Percentiles rank a stretch among this genome's conserved stretches.
phyloP scores from a whole-genome alignment of 352 stramenopile species.

The Globisporangium sylvaticum region DNA sequence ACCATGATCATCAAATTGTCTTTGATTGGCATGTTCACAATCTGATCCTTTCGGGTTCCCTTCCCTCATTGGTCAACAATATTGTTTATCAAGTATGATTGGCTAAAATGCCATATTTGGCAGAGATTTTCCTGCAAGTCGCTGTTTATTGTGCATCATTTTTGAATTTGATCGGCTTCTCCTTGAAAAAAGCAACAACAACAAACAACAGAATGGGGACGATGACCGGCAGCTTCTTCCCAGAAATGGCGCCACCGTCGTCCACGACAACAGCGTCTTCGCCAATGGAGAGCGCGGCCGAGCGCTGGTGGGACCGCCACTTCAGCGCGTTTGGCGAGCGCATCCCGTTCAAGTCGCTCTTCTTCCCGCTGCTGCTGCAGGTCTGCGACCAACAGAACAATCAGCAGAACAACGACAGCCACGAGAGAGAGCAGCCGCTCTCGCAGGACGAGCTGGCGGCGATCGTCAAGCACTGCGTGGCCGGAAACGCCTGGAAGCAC shows the following conservation, averaged over 20 bases:
- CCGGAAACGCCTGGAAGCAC: slow-evolving; percentile 32
- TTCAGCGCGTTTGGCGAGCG: slow-evolving; percentile 13
- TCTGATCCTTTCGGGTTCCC: background rate
- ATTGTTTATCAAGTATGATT: background rate
- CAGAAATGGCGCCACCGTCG: background rate
- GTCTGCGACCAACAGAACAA: slow-evolving; percentile 27
- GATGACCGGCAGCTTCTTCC: background rate
- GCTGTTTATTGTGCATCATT: no score
- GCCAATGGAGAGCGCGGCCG: slow-evolving; percentile 11
- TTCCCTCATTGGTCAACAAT: background rate
- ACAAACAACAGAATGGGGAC: background rate
- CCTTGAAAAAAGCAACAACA: slow-evolving; percentile 1
- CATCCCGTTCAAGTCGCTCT: slow-evolving; percentile 33
- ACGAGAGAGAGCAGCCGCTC: slow-evolving; percentile 18
- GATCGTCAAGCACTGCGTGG: slow-evolving; percentile 52
- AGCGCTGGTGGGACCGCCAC: slow-evolving; percentile 33
- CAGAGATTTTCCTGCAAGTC: background rate
- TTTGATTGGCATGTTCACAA: background rate
- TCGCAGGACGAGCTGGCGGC: slow-evolving; percentile 59
- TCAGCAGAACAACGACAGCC: slow-evolving; percentile 11
- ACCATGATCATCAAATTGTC: background rate
- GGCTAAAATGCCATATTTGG: background rate
- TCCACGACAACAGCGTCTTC: background rate
- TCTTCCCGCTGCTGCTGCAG: slow-evolving; percentile 55
- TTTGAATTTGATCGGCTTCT: background rate